A percentile compares a stretch with the other conserved stretches of the same genome.
These are phyloP conservation scores for Bromus sterilis DNA, from an alignment of 176 grass and related monocot genomes.

Conservation along the genomic window DNA sequence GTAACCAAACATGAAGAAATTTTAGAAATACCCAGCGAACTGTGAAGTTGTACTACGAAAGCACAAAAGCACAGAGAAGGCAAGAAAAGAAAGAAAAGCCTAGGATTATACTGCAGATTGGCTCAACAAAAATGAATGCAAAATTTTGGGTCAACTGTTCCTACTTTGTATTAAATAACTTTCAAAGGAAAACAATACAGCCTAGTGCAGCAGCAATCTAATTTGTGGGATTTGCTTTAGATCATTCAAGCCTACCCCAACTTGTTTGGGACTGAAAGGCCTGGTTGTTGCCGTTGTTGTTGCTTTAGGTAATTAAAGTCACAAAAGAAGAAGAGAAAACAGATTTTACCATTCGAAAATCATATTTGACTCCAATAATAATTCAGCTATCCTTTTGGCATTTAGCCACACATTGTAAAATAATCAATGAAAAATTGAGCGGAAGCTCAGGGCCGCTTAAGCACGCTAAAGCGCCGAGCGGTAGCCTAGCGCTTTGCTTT, in stretches of 20 bases:
- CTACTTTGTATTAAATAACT: not conserved
- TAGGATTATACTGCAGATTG: not conserved
- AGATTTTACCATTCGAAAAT: too few species aligned
- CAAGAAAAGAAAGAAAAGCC: not conserved
- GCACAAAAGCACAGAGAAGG: not conserved
- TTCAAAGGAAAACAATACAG: not conserved
- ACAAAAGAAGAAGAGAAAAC: not conserved
- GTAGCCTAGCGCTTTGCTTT: too few species aligned
- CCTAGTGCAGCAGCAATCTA: not conserved
- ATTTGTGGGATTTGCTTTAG: not conserved
- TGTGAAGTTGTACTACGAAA: not conserved
- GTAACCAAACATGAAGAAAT: not conserved
- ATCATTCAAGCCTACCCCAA: too few species aligned
- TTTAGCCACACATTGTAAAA: not conserved
- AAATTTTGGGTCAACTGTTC: not conserved
- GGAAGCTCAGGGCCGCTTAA: too few species aligned
- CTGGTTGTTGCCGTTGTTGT: too few species aligned
- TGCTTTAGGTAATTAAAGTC: too few species aligned
- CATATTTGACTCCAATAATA: too few species aligned
- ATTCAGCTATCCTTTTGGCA: not conserved
- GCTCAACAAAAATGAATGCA: not conserved
- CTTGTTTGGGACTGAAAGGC: too few species aligned
- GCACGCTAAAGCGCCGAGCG: too few species aligned
- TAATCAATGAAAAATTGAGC: too few species aligned
- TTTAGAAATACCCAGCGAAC: not conserved